Evolutionary conservation across 306 rosid species (phyloP).

Genomic region (Trichosanthes truncata): DNA sequence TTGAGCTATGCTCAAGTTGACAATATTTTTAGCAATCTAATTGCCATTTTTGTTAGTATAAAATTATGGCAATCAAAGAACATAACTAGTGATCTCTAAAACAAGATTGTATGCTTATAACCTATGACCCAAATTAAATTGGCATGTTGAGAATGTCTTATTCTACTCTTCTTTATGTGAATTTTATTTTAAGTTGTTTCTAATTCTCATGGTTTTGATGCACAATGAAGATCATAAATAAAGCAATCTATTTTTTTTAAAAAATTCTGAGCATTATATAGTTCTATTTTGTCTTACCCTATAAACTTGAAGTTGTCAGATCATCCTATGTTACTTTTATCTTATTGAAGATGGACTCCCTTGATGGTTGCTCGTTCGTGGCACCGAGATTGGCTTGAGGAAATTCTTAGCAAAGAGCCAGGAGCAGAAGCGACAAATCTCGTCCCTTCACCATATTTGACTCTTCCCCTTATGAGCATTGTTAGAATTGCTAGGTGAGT

Average conservation of each 20-base stretch:
- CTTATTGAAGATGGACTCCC: constrained; percentile 73
- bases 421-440: constrained; percentile 30
- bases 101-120: background rate
- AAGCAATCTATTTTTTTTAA: background rate
- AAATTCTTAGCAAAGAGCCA: constrained; percentile 47
- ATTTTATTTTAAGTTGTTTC: background rate
- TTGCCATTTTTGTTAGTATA: background rate
- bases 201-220: background rate
- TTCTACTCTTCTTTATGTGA: background rate
- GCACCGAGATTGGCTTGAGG: constrained; percentile 80
- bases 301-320: constrained; percentile 1
- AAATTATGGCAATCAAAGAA: background rate
- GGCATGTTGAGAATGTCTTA: background rate
- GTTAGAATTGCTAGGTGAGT: constrained; percentile 67
- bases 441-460: constrained; percentile 70
- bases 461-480: constrained; percentile 93
- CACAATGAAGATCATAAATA: background rate
- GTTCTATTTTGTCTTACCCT: background rate
- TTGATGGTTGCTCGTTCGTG: constrained; percentile 93
- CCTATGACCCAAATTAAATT: background rate
- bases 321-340: constrained; percentile 10
- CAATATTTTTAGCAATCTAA: background rate
- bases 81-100: background rate
- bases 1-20: background rate
- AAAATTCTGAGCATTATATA: background rate